Conservation (phyloP, 371 early-diverging fungal genomes). For the Choanephora cucurbitarum region DNA sequence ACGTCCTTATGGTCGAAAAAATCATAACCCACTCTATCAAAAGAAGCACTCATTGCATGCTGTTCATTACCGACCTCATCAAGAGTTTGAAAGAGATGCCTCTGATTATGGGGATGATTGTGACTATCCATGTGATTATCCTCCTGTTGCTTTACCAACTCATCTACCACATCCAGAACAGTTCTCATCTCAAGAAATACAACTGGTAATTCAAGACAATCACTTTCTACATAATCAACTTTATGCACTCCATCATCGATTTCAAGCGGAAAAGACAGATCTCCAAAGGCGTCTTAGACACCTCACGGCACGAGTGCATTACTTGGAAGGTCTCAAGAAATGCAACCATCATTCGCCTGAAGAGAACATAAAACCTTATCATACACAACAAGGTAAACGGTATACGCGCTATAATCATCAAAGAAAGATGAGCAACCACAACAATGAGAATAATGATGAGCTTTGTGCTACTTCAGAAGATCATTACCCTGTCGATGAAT, state of each 20-base stretch:
- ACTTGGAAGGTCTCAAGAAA: slow-evolving; percentile 19
- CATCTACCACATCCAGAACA: slow-evolving; percentile 8
- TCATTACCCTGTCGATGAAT: neutral
- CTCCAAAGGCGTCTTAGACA: slow-evolving; percentile 19
- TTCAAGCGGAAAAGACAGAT: slow-evolving; percentile 13
- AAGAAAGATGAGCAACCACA: neutral
- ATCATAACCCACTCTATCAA: too few relatives aligned
- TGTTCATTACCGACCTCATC: too few relatives aligned
- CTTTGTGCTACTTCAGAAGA: neutral
- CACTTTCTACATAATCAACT: slow-evolving; percentile 8
- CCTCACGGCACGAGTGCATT: slow-evolving; percentile 16
- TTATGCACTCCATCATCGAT: slow-evolving; percentile 10
- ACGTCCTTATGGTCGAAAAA: too few relatives aligned
- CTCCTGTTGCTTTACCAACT: neutral
- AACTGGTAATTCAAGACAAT: slow-evolving; percentile 19
- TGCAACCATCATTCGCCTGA: slow-evolving; percentile 1
- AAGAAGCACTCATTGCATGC: too few relatives aligned
- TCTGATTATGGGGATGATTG: too few relatives aligned
- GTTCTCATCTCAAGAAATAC: slow-evolving; percentile 16
- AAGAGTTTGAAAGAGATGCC: too few relatives aligned
- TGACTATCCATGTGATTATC: too few relatives aligned
- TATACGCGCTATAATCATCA: neutral
- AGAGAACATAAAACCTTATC: neutral
- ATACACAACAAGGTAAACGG: neutral
- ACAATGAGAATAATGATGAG: neutral